These are phyloP conservation scores for Helianthus tuberosus DNA, from an alignment of 129 eudicot species.

Conservation along the genomic window DNA sequence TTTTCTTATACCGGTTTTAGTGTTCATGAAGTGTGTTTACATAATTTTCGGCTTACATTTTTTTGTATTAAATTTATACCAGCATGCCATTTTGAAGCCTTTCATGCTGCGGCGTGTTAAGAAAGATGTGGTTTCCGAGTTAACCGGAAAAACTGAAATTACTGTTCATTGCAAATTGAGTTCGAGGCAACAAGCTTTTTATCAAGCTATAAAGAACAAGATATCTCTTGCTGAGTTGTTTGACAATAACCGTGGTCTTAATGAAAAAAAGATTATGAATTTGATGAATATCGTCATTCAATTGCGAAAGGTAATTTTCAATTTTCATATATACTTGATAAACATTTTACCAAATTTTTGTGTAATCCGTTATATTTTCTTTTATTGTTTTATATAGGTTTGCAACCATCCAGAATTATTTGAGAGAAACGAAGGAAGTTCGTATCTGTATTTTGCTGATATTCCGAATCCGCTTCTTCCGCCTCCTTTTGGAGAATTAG, in stretches of 20 bases:
- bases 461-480: conserved; percentile 85
- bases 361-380: not conserved
- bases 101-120: conserved; percentile 97
- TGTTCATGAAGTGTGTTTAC: not conserved
- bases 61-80: conserved; percentile 29
- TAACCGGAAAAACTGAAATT: conserved; percentile 80
- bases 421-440: conserved; percentile 97
- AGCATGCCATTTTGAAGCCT: conserved; percentile 98
- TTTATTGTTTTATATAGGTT: conserved; percentile 46
- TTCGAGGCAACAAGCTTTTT: conserved; percentile 94
- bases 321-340: not conserved
- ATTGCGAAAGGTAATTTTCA: conserved; percentile 69
- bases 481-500: conserved; percentile 86
- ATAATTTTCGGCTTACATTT: conserved; percentile 17
- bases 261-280: conserved; percentile 76
- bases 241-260: conserved; percentile 85
- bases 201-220: conserved; percentile 98
- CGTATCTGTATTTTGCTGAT: conserved; percentile 80
- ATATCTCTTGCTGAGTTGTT: conserved; percentile 95
- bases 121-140: conserved; percentile 90
- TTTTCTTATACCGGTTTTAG: not conserved
- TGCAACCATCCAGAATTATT: conserved; percentile 99
- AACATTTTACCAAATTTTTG: not conserved
- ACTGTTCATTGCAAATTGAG: conserved; percentile 94
- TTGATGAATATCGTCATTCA: conserved; percentile 98